Evolutionary conservation across 306 rosid species (phyloP).

Genomic region (Coriaria nepalensis): DNA sequence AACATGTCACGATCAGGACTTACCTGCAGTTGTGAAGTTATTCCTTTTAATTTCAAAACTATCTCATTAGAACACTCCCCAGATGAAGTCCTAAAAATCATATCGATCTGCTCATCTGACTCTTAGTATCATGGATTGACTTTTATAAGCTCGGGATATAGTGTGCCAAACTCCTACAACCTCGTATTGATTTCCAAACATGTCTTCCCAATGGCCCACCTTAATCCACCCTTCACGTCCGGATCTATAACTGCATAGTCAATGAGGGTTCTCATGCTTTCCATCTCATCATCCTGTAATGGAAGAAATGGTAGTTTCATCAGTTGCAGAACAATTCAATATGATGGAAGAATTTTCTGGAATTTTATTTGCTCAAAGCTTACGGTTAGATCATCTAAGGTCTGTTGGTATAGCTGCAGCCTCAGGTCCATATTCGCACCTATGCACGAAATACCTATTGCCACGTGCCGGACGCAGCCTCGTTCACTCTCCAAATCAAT

Average conservation of each 20-base stretch:
- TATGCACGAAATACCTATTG: slow-evolving; percentile 29
- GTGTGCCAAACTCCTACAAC: slow-evolving; percentile 34
- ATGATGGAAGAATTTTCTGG: too few species aligned
- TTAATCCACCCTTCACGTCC: slow-evolving; percentile 49
- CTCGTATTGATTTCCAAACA: slow-evolving; percentile 25
- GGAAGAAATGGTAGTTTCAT: slow-evolving; percentile 4
- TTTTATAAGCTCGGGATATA: slow-evolving; percentile 16
- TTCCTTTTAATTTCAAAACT: slow-evolving; percentile 21
- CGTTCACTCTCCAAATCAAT: slow-evolving; percentile 24
- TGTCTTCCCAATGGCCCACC: slow-evolving; percentile 43
- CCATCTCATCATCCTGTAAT: slow-evolving; percentile 41
- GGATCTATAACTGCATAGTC: slow-evolving; percentile 33
- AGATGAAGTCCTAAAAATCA: slow-evolving; percentile 19
- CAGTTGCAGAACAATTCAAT: neutral
- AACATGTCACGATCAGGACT: neutral
- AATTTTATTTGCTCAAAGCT: slow-evolving; percentile 1
- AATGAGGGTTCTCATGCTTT: slow-evolving; percentile 26
- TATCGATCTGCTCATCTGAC: slow-evolving; percentile 37
- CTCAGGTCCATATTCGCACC: slow-evolving; percentile 37
- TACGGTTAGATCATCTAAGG: slow-evolving; percentile 19
- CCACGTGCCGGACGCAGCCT: slow-evolving; percentile 28
- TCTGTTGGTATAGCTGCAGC: slow-evolving; percentile 28
- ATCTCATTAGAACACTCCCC: slow-evolving; percentile 36
- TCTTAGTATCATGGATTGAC: slow-evolving; percentile 24
- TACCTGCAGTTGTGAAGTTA: slow-evolving; percentile 25